Conservation (phyloP, 2,329 filamentous ascomycete species). For the Aspergillus sp. region DNA sequence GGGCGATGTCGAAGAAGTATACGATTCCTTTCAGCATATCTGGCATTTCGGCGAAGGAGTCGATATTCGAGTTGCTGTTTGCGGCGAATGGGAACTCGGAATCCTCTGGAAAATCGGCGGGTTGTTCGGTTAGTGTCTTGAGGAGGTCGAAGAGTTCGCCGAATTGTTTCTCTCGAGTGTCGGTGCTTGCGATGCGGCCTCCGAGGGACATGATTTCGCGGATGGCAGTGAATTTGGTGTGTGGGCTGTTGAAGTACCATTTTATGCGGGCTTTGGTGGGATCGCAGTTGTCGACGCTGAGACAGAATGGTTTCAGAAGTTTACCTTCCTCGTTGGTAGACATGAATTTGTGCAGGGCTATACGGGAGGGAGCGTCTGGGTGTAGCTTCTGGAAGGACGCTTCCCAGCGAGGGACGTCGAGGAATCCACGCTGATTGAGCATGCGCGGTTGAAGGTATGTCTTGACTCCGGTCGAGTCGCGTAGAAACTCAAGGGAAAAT, state of each 20-base stretch:
- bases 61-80: neutral
- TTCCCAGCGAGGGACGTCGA: slow-evolving; percentile 1
- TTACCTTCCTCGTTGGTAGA: slow-evolving; percentile 1
- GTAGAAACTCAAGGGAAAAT: slow-evolving; percentile 6
- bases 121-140: neutral
- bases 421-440: neutral
- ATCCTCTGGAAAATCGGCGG: neutral
- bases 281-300: slow-evolving; percentile 8
- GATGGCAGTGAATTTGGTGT: slow-evolving; percentile 2
- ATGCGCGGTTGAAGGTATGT: slow-evolving; percentile 7
- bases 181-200: neutral
- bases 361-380: neutral
- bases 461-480: neutral
- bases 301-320: slow-evolving; percentile 4
- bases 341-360: neutral
- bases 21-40: slow-evolving; percentile 1
- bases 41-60: neutral
- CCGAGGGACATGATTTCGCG: slow-evolving; percentile 10
- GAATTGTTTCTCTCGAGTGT: neutral
- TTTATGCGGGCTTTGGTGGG: slow-evolving; percentile 3
- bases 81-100: neutral
- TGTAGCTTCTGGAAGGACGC: slow-evolving; percentile 1
- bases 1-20: slow-evolving; percentile 9
- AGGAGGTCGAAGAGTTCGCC: slow-evolving; percentile 3
- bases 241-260: slow-evolving; percentile 10